Conservation (phyloP, 495 filamentous ascomycete species). For the Paragyromitra xinjiangensis region DNA sequence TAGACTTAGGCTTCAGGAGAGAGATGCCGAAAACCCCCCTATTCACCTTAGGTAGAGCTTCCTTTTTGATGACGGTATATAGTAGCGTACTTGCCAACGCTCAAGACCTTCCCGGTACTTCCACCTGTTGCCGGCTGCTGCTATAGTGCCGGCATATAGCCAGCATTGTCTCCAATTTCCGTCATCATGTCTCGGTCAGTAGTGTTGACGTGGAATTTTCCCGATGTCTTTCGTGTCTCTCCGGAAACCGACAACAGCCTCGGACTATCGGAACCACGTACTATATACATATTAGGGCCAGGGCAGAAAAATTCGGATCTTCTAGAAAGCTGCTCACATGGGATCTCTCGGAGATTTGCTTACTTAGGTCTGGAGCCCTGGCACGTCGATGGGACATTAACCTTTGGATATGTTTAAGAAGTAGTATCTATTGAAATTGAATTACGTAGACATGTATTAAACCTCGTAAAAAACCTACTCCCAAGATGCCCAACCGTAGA, state of each 20-base stretch:
- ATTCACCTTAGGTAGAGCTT: constrained; percentile 1
- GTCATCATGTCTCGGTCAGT: constrained; percentile 25
- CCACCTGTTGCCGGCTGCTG: neutral
- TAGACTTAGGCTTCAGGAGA: neutral
- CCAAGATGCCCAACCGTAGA: constrained; percentile 12
- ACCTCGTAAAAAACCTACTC: constrained; percentile 14
- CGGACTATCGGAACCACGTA: constrained; percentile 27
- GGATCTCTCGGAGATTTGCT: constrained; percentile 13
- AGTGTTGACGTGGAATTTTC: constrained; percentile 26
- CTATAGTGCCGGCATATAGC: constrained; percentile 36
- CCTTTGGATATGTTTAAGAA: constrained; percentile 1
- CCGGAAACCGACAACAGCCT: constrained; percentile 19
- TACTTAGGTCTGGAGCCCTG: neutral
- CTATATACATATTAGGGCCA: constrained; percentile 6
- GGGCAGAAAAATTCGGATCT: constrained; percentile 1
- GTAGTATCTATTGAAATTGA: constrained; percentile 3
- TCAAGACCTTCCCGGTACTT: constrained; percentile 13
- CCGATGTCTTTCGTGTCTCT: constrained; percentile 21
- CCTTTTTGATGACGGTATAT: constrained; percentile 14
- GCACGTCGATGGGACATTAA: constrained; percentile 2
- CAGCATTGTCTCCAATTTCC: constrained; percentile 32
- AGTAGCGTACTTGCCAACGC: constrained; percentile 24
- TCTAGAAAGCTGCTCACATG: constrained; percentile 25
- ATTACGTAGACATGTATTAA: constrained; percentile 16
- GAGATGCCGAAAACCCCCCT: neutral